Evolutionary conservation across 805 yeast genomes (phyloP).

Genomic region (Candida silvicultrix): DNA sequence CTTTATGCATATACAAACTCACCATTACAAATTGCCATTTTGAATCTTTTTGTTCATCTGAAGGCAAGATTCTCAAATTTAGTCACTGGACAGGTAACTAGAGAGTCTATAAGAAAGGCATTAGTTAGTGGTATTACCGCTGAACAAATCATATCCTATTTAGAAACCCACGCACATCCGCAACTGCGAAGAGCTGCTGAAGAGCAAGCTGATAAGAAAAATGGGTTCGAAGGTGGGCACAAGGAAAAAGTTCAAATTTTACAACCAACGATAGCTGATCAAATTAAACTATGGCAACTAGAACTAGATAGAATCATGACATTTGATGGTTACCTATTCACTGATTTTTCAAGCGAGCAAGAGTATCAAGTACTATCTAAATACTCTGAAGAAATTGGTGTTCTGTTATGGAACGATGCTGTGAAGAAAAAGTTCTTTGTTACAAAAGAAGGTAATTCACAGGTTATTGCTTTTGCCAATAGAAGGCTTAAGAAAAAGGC

Average conservation of each 20-base stretch:
- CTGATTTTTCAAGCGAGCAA: constrained; percentile 71
- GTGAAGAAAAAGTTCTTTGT: constrained; percentile 72
- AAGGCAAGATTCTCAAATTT: constrained; percentile 82
- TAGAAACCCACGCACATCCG: constrained; percentile 90
- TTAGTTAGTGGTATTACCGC: constrained; percentile 86
- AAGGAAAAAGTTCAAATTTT: constrained; percentile 54
- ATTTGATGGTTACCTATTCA: constrained; percentile 80
- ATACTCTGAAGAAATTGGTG: constrained; percentile 90
- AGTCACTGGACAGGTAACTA: constrained; percentile 89
- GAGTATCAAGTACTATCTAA: constrained; percentile 69
- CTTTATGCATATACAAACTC: constrained; percentile 90
- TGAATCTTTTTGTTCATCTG: constrained; percentile 81
- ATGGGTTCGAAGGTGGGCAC: constrained; percentile 46
- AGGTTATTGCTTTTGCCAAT: constrained; percentile 86
- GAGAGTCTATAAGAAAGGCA: constrained; percentile 87
- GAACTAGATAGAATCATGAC: constrained; percentile 90
- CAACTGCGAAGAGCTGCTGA: constrained; percentile 78
- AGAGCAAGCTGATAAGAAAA: constrained; percentile 56
- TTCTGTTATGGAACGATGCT: constrained; percentile 79
- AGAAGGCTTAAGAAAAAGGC: constrained; percentile 36
- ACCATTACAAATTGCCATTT: constrained; percentile 89
- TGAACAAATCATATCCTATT: constrained; percentile 84
- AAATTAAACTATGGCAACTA: constrained; percentile 91
- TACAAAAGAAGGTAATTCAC: constrained; percentile 78
- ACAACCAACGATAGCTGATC: constrained; percentile 97